Base-by-base conservation (phyloP, 176 grass and related monocot species). In the Phoenix roebelenii region DNA sequence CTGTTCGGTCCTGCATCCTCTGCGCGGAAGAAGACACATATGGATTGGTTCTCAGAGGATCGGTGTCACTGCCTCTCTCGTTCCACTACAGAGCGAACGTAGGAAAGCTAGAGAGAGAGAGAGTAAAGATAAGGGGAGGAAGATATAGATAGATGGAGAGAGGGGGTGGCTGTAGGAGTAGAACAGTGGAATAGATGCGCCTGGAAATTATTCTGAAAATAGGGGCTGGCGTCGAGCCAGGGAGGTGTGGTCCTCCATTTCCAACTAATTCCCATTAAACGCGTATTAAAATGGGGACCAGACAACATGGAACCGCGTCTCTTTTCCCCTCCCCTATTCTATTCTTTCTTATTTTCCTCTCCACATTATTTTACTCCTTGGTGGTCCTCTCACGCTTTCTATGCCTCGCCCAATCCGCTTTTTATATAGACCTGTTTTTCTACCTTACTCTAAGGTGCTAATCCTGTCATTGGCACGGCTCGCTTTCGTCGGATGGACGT, bases 241-340 rank as follows among this genome's bases (percentile, higher is more conserved):
- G 61, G 74, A 75, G 61, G 56, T 55, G 69, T 85, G 87, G 93
- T 98, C 87, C 93, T 64, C 32, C 23, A 25, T 83, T 83, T 83
- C 79, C 84, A 88, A 74, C 93, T 85, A 88, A 85, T 85, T 81
- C 70, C 84, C 85, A 98, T 92, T 92, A 83, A 81, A 88, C 69
- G 69, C 59, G 50, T 59, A 65, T 59, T 58, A 51, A 65, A 91
- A 70, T 66, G 54, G 81, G 87, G 78, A 77, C 91, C 86, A 84
- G 9, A 59, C 61, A 67, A 69, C 59, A 64, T 77, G 83, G 88
- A 73, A 16, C 74, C 89, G 76, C 74, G 30, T 58, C 61, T 79
- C 51, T 5, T 63, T 72, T 59, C 57, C 53, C 56, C 54, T 51
- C 49, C 54, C 55, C 49, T 24, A 22, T 32, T 3, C 19, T 30